Base-by-base conservation (phyloP, 1,139 yeast genomes). In the Pichia sp. region DNA sequence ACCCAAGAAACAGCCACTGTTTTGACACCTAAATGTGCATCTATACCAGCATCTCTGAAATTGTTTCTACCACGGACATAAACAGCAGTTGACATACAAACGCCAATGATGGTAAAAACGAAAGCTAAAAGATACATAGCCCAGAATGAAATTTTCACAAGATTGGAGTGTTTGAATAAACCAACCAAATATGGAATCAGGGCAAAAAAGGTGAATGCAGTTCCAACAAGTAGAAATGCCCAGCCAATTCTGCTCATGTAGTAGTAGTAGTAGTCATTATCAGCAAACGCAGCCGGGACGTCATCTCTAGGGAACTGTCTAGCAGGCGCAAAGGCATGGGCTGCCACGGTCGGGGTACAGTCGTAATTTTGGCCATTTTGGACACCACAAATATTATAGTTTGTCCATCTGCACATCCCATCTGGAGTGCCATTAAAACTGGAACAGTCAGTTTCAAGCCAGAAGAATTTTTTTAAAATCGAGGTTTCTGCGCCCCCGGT, bases 401-500 rank as follows among this genome's bases (percentile, higher is more conserved):
- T 71, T n/a, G 88, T 83, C 95, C 95, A 86, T 64, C 87, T 72
- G 41, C 57, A 54, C 4, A 82, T 71, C 32, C 66, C 59, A 24
- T 63, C 66, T 6, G 67, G 62, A 26, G 83, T 79, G 40, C 75
- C 74, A 13, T 73, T 61, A 48, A 82, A 75, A 18, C 66, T 67
- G n/a, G 76, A 65, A 27, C 94, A 82, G 53, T 80, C 80, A 20
- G 85, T 89, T 60, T 82, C 71, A 36, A 87, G 67, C 83, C 86
- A 85, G 68, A 80, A 85, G 64, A 85, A 80, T 51, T 72, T 66
- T 49, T 73, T 71, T 50, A 85, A 62, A 1, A 67, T 57, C 7
- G 74, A 68, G 15, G 61, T 56, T 23, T 70, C 66, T 32, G 72
- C 68, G 23, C 78, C 75, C 43, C 95, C 95, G 29, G 82, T 77